phyloP scores from a whole-genome alignment of 2,329 filamentous ascomycete genomes.

The Sarocladium strictum region DNA sequence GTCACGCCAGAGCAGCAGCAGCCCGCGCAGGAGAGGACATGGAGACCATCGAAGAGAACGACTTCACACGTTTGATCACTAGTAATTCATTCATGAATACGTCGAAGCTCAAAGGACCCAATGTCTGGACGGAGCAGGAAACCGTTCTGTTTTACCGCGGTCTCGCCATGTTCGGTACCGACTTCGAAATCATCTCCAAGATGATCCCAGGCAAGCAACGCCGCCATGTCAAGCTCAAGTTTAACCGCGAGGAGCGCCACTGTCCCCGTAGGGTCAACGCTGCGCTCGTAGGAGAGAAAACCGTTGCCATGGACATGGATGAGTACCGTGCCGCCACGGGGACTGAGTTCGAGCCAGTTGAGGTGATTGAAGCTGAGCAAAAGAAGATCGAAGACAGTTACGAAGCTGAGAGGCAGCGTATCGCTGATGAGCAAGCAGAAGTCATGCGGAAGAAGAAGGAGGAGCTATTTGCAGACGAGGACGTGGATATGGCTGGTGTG shows the following conservation, averaged over 20 bases:
- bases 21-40: constrained; percentile 42
- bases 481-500: constrained; percentile 20
- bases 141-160: constrained; percentile 73
- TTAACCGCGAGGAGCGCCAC: constrained; percentile 69
- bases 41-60: constrained; percentile 68
- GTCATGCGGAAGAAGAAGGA: constrained; percentile 41
- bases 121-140: constrained; percentile 64
- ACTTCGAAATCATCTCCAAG: constrained; percentile 73
- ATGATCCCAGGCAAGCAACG: constrained; percentile 70
- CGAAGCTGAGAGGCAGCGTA: constrained; percentile 35
- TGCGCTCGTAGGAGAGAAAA: constrained; percentile 56
- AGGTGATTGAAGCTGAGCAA: constrained; percentile 50
- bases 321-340: constrained; percentile 52
- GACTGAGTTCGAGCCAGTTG: constrained; percentile 48
- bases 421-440: constrained; percentile 41
- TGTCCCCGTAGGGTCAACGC: constrained; percentile 58
- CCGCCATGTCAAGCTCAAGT: constrained; percentile 74
- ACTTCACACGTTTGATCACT: constrained; percentile 68
- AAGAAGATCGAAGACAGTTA: constrained; percentile 39
- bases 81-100: constrained; percentile 58
- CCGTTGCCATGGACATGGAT: constrained; percentile 51
- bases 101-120: constrained; percentile 56
- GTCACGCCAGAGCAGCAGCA: constrained; percentile 56
- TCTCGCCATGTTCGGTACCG: constrained; percentile 71
- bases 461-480: constrained; percentile 40